Evolutionary conservation across 352 stramenopile species (phyloP).

Genomic region (Globisporangium lucens): DNA sequence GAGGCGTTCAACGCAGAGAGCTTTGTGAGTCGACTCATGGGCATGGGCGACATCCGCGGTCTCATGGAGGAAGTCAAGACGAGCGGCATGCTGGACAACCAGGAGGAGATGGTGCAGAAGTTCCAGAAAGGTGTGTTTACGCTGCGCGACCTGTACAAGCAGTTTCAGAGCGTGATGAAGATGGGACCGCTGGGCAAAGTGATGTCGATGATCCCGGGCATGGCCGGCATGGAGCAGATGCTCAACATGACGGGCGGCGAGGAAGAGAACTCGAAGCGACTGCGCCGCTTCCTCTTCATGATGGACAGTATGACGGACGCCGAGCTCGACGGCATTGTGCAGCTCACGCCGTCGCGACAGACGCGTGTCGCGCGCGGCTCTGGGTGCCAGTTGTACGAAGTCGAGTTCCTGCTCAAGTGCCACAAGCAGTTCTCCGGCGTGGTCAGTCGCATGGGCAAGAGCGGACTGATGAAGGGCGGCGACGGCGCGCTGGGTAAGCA

Average conservation of each 20-base stretch:
- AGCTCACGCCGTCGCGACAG: constrained; percentile 66
- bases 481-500: constrained; percentile 90
- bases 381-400: constrained; percentile 83
- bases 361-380: constrained; percentile 90
- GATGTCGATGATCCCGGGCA: constrained; percentile 98
- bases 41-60: constrained; percentile 96
- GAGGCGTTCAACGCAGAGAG: constrained; percentile 97
- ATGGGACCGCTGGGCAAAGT: constrained; percentile 97
- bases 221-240: constrained; percentile 87
- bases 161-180: constrained; percentile 98
- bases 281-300: constrained; percentile 98
- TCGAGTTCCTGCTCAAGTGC: constrained; percentile 93
- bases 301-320: constrained; percentile 99
- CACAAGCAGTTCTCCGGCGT: constrained; percentile 96
- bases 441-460: constrained; percentile 97
- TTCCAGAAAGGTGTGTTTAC: constrained; percentile 97
- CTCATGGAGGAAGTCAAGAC: constrained; percentile 94
- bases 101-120: constrained; percentile 96
- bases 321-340: constrained; percentile 93
- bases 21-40: constrained; percentile 98
- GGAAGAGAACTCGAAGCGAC: constrained; percentile 88
- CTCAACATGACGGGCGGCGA: constrained; percentile 91
- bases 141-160: constrained; percentile 98
- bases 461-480: constrained; percentile 88
- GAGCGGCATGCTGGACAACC: constrained; percentile 88